Percentiles rank a stretch among this genome's conserved stretches.
These are phyloP conservation scores for Rhizopogon vulgaris DNA, from an alignment of 768 basidiomycete genomes.

Conservation along the genomic window DNA sequence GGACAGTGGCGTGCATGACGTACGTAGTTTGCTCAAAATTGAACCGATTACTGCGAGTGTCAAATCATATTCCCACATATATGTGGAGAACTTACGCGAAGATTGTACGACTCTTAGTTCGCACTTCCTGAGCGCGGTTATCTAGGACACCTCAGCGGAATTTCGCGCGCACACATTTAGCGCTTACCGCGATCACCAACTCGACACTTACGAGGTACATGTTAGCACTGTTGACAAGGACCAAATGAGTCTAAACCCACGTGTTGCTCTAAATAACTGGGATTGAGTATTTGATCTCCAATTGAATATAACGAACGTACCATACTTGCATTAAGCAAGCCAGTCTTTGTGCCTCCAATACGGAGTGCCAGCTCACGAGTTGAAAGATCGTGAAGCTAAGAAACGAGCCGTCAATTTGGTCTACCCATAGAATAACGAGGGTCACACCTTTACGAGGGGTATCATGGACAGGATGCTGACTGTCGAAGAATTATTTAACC, in stretches of 20 bases:
- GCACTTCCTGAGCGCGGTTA: slow-evolving; percentile 76
- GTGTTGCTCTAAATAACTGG: slow-evolving; percentile 49
- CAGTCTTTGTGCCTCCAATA: slow-evolving; percentile 72
- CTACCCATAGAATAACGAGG: not conserved
- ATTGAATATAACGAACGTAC: slow-evolving; percentile 35
- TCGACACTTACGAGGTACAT: slow-evolving; percentile 37
- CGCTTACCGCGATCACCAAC: slow-evolving; percentile 65
- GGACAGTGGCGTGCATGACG: slow-evolving; percentile 14
- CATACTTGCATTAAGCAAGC: slow-evolving; percentile 77
- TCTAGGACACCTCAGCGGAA: slow-evolving; percentile 30
- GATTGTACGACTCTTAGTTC: slow-evolving; percentile 80
- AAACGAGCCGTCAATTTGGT: slow-evolving; percentile 4
- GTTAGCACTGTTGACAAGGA: not conserved
- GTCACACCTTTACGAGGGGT: slow-evolving; percentile 65
- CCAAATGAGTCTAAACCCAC: slow-evolving; percentile 19
- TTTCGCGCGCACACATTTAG: not conserved
- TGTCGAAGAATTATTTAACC: slow-evolving; percentile 16
- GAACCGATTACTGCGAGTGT: slow-evolving; percentile 62
- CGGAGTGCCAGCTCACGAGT: slow-evolving; percentile 69
- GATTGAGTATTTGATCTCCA: not conserved
- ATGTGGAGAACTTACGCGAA: slow-evolving; percentile 42
- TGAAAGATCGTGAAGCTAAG: slow-evolving; percentile 69
- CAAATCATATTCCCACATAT: not conserved
- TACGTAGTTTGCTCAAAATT: slow-evolving; percentile 73
- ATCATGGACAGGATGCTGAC: slow-evolving; percentile 67